Base-by-base conservation (phyloP, 2,329 filamentous ascomycete species). In the Nothomitra cinnamomea region DNA sequence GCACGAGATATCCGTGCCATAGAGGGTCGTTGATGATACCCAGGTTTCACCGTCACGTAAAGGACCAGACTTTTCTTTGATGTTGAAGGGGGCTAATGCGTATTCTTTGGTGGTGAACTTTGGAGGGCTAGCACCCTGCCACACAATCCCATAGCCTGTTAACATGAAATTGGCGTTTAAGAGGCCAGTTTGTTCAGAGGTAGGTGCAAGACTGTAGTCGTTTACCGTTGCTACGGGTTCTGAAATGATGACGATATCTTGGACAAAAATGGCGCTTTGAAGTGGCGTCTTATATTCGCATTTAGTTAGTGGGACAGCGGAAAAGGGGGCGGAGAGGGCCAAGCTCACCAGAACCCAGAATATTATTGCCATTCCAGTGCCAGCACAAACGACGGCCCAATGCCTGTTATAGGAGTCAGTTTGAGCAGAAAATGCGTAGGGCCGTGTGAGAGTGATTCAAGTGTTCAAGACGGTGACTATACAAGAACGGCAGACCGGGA, bases 191-290 rank as follows among this genome's bases (percentile, higher is more conserved):
- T 32, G 28, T 32, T 10, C 28, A 32, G 28, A 4, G 5, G 10
- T 32, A 10, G 28, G 28, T 5, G 10, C 28, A 10, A 32, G 10
- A 32, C 28, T 32, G 10, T 32, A 10, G 10, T 32, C 28, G 5
- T 10, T 32, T 32, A 32, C 28, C 28, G 28, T 32, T 32, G 28
- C 28, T 32, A 32, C 28, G 10, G 28, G 28, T 4, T 4, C 10
- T 32, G 28, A 32, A 32, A 32, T 60, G 0, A 47, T 58, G 0
- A 75, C 60, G 0, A 59, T 60, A 0, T 61, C 60, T 0, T 64
- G 67, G 0, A 73, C 71, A 3, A 81, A 73, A 0, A 80, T 69
- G n/a, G 75, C 71, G 24, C 74, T 71, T 58, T 80, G 76, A 0
- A 74, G 58, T 0, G 78, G 78, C 0, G 77, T 79, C 28, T 32